Conservation (phyloP, 2,329 filamentous ascomycete species). For the Colletotrichum endophyticum region DNA sequence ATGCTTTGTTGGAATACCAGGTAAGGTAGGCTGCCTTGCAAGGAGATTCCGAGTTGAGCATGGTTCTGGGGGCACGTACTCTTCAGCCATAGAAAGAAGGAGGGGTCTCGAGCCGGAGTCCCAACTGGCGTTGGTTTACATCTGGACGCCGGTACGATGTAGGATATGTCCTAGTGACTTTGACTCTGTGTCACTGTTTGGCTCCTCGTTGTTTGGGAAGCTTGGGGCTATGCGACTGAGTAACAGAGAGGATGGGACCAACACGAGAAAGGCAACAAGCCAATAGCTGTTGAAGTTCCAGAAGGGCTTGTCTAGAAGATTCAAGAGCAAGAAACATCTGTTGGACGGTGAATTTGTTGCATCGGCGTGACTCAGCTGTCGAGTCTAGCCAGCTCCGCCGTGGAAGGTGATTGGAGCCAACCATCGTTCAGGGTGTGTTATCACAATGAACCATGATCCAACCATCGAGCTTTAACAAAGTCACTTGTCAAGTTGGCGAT, state of each 20-base stretch:
- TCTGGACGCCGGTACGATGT: background rate
- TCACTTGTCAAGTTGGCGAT: background rate
- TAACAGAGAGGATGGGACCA: background rate
- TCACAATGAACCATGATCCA: background rate
- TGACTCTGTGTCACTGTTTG: background rate
- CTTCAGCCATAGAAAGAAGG: background rate
- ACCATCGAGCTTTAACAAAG: background rate
- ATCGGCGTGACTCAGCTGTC: background rate
- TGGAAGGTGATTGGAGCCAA: background rate
- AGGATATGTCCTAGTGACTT: background rate
- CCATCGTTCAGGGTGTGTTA: background rate
- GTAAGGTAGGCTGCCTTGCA: background rate
- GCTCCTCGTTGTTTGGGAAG: background rate
- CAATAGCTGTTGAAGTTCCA: background rate
- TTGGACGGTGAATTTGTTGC: background rate
- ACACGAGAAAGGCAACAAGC: background rate
- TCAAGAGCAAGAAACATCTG: background rate
- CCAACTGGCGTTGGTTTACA: background rate
- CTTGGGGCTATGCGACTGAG: background rate
- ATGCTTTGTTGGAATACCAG: background rate
- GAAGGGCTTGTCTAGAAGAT: background rate
- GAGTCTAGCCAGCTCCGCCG: fast-evolving
- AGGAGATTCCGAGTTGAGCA: background rate
- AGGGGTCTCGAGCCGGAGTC: background rate
- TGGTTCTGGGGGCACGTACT: background rate